A percentile compares a stretch with the other conserved stretches of the same genome.
Evolutionary conservation across 108 stramenopile species (phyloP).

Genomic region (Chaetoceros muelleri): DNA sequence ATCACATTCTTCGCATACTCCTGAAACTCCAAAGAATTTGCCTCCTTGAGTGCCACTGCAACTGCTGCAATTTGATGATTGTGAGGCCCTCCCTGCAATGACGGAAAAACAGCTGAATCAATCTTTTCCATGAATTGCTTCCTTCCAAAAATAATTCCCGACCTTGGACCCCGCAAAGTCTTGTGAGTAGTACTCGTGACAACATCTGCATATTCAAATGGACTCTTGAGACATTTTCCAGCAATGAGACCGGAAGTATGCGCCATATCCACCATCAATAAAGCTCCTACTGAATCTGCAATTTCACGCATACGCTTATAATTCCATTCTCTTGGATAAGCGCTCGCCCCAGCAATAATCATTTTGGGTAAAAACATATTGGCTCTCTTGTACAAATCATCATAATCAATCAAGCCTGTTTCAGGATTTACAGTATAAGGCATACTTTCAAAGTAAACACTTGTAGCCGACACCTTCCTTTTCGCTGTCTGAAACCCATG

Average conservation of each 20-base stretch:
- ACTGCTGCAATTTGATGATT: constrained; percentile 97
- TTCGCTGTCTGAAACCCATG: constrained; percentile 97
- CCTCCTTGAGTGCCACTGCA: constrained; percentile 96
- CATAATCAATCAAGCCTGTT: constrained; percentile 95
- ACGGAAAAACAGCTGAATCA: constrained; percentile 97
- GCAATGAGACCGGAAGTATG: constrained; percentile 99
- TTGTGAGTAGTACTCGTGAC: constrained; percentile 99
- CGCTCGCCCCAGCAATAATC: constrained; percentile 95
- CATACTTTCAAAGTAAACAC: constrained; percentile 97
- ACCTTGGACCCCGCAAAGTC: constrained; percentile 96
- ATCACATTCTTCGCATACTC: constrained; percentile 78
- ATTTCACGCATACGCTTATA: constrained; percentile 92
- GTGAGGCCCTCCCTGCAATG: constrained; percentile 99
- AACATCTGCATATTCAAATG: constrained; percentile 96
- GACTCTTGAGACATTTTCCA: constrained; percentile 74
- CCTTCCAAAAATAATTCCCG: constrained; percentile 97
- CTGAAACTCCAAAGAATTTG: constrained; percentile 79
- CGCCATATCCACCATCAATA: constrained; percentile 99
- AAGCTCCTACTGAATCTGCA: constrained; percentile 93
- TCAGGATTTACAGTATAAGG: constrained; percentile 94
- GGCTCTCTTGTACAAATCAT: constrained; percentile 88
- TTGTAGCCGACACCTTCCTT: constrained; percentile 97
- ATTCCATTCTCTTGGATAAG: constrained; percentile 99
- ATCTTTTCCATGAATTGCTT: constrained; percentile 84
- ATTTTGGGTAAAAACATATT: constrained; percentile 96